Evolutionary conservation across 1,284 basidiomycete species (phyloP).

Genomic region (Melampsora larici-populina): DNA sequence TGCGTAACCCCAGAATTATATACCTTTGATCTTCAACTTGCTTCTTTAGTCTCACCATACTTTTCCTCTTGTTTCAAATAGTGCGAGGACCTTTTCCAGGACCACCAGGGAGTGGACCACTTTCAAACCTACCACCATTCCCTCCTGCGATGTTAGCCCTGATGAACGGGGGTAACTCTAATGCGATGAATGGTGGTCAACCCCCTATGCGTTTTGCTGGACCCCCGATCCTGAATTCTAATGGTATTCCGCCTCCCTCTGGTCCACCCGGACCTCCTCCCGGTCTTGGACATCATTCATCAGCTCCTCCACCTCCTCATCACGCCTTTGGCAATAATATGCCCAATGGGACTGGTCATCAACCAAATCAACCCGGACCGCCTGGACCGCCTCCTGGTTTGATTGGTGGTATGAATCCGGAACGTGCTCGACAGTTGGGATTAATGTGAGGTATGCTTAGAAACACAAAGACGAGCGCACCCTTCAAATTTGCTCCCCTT

Average conservation of each 20-base stretch:
- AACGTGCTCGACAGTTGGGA: conserved; percentile 30
- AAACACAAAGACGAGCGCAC: too few relatives aligned
- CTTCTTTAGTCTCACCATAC: background rate
- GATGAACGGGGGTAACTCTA: conserved; percentile 37
- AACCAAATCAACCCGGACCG: background rate
- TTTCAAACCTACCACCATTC: conserved; percentile 29
- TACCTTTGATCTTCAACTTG: background rate
- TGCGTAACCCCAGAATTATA: background rate
- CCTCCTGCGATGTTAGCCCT: conserved; percentile 42
- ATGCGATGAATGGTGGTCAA: conserved; percentile 16
- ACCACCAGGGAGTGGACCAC: conserved; percentile 4
- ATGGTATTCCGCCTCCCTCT: background rate
- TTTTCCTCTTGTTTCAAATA: background rate
- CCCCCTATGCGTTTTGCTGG: conserved; percentile 42
- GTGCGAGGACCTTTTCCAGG: conserved; percentile 24
- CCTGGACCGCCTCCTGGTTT: background rate
- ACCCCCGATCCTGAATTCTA: conserved; percentile 29
- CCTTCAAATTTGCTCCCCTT: too few relatives aligned
- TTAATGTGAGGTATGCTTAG: background rate
- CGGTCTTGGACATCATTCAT: conserved; percentile 12
- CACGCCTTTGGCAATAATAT: conserved; percentile 1
- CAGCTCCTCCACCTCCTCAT: conserved; percentile 7
- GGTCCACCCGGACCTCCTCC: conserved; percentile 3
- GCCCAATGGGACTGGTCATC: background rate
- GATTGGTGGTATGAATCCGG: conserved; percentile 33